Percentiles rank a stretch among this genome's conserved stretches.
Conservation (phyloP, 2,329 filamentous ascomycete genomes). For the Leptographium lundbergii region DNA sequence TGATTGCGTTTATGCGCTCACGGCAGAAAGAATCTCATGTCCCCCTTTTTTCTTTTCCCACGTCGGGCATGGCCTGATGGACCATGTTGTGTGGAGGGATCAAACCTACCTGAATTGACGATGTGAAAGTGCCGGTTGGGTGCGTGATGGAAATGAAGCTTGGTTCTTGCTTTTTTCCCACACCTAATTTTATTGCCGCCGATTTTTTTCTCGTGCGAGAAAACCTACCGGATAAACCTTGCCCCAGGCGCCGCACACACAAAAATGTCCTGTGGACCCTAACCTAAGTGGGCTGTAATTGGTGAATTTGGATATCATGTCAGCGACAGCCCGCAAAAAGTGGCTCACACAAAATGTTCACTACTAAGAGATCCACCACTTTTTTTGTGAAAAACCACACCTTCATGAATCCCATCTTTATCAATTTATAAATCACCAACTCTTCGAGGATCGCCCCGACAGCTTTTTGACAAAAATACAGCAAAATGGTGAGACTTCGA, state of each 20-base stretch:
- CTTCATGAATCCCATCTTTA: neutral
- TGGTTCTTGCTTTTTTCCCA: neutral
- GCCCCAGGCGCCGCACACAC: constrained; percentile 3
- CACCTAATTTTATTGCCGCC: neutral
- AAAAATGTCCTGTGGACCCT: constrained; percentile 11
- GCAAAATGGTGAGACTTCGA: constrained; percentile 43
- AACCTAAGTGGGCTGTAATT: constrained; percentile 6
- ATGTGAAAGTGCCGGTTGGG: neutral
- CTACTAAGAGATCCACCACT: neutral
- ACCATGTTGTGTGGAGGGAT: constrained; percentile 1
- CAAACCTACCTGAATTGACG: constrained; percentile 8
- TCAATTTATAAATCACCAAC: constrained; percentile 20
- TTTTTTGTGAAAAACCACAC: constrained; percentile 1
- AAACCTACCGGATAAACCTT: constrained; percentile 8
- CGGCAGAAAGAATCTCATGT: neutral
- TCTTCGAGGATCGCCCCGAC: constrained; percentile 60
- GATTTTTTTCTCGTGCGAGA: constrained; percentile 10
- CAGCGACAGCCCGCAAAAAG: constrained; percentile 2
- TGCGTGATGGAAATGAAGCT: neutral
- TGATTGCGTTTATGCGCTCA: neutral
- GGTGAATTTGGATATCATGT: neutral
- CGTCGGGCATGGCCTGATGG: constrained; percentile 17
- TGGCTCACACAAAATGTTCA: constrained; percentile 8
- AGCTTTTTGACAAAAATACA: constrained; percentile 34
- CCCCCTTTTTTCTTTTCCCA: constrained; percentile 7